A percentile compares a stretch with the other conserved stretches of the same genome.
phyloP scores from a whole-genome alignment of 768 basidiomycete species.

The Russula sp. region DNA sequence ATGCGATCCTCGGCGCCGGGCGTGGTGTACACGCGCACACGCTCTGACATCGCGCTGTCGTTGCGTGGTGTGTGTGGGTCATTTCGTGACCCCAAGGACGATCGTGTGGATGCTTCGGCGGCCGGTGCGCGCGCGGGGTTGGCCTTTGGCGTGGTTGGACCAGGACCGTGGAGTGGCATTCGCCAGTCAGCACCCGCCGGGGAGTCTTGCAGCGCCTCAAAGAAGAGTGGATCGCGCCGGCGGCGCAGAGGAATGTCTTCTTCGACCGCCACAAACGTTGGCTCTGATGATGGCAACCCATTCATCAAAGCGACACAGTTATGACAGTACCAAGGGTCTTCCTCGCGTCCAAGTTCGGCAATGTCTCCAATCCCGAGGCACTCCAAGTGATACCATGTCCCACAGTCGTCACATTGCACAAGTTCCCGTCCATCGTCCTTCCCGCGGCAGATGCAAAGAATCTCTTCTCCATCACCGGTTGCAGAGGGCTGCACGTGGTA shows the following conservation, averaged over 20 bases:
- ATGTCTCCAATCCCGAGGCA: constrained; percentile 69
- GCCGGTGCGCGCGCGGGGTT: constrained; percentile 9
- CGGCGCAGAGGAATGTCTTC: constrained; percentile 37
- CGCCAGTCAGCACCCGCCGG: constrained; percentile 36
- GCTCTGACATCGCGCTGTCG: constrained; percentile 42
- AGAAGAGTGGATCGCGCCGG: constrained; percentile 53
- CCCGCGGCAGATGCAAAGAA: constrained; percentile 61
- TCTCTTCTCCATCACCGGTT: constrained; percentile 43
- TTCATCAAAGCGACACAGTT: constrained; percentile 41
- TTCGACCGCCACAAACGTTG: constrained; percentile 65
- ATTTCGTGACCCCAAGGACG: constrained; percentile 42
- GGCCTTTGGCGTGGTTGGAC: constrained; percentile 44
- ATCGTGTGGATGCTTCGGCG: constrained; percentile 30
- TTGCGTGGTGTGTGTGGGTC: constrained; percentile 44
- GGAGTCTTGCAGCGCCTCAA: constrained; percentile 48
- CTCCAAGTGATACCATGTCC: constrained; percentile 75
- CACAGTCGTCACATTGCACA: constrained; percentile 78
- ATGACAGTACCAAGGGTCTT: constrained; percentile 75
- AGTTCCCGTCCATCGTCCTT: constrained; percentile 66
- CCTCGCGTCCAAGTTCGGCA: constrained; percentile 63
- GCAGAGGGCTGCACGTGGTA: constrained; percentile 31
- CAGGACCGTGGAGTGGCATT: constrained; percentile 38
- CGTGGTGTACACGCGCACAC: constrained; percentile 29
- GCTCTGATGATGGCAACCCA: constrained; percentile 39
- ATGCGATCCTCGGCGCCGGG: constrained; percentile 22